Evolutionary conservation across 1,284 basidiomycete species (phyloP).

Genomic region (Ceratobasidium sp.): DNA sequence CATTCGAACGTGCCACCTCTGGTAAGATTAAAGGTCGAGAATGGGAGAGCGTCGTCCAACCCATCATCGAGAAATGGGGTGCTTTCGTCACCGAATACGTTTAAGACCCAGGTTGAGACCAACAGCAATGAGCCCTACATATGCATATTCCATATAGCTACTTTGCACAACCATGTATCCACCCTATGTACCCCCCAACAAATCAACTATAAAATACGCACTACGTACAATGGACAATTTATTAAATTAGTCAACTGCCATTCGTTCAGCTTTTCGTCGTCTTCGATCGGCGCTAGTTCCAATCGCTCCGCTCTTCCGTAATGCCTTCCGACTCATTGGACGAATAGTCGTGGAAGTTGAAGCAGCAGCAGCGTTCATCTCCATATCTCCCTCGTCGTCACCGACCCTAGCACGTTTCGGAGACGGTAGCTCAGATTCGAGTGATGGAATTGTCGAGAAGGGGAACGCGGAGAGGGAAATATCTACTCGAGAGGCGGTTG

Average conservation of each 20-base stretch:
- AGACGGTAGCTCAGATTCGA: slow-evolving; percentile 9
- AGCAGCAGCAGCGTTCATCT: background rate
- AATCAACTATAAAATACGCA: background rate
- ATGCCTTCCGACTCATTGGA: slow-evolving; percentile 19
- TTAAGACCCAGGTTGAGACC: background rate
- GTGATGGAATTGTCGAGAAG: slow-evolving; percentile 19
- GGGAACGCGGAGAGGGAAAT: slow-evolving; percentile 27
- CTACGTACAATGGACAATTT: no score
- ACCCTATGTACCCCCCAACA: background rate
- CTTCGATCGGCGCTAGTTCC: slow-evolving; percentile 3
- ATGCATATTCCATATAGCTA: no score
- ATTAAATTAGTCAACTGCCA: slow-evolving; percentile 22
- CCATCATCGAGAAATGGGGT: slow-evolving; percentile 80
- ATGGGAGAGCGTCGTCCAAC: slow-evolving; percentile 76
- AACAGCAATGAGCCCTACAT: background rate
- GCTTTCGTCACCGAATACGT: slow-evolving; percentile 58
- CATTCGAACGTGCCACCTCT: slow-evolving; percentile 64
- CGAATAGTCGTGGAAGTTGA: background rate
- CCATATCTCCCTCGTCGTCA: slow-evolving; percentile 23
- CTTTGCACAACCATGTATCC: slow-evolving; percentile 13
- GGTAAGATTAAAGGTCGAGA: slow-evolving; percentile 69
- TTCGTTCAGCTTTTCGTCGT: slow-evolving; percentile 18
- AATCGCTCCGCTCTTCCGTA: slow-evolving; percentile 16
- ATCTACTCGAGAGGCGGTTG: slow-evolving; percentile 3
- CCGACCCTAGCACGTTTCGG: slow-evolving; percentile 29